Base-by-base conservation (phyloP, 805 yeast genomes). In the Barnettozyma salicaria region DNA sequence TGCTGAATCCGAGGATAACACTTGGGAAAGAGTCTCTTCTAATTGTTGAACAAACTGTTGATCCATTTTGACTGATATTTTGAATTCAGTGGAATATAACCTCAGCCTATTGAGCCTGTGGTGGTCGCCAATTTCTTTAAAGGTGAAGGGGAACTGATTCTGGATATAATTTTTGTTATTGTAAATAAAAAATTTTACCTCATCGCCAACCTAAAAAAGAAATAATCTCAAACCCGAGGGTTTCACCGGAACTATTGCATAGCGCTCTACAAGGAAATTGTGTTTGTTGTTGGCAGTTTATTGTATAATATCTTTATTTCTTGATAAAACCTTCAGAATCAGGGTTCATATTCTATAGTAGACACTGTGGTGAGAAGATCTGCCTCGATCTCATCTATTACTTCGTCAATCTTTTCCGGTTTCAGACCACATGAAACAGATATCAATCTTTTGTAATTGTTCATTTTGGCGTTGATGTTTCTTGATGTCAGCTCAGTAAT, bases 1-100 rank as follows among this genome's bases (percentile, higher is more conserved):
- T 42, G 72, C 73, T 28, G 85, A 77, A 56, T 81, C 84, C n/a
- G 97, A 95, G 43, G 79, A 77, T 51, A 84, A 73, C 33, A 86
- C 82, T 58, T 79, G 81, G 53, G 71, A 71, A 59, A 92, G 74
- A 40, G 95, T 81, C 52, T 74, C 81, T 65, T 85, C 95, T 59
- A 89, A 71, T 32, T 78, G 73, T 45, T 76, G 59, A 49, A 82
- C 66, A 59, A 74, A 84, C 53, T 79, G 79, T 50, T 72, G 72
- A 64, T 82, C 90, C 52, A 50, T 49, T 19, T 25, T 33, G 27
- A 20, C 17, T 9, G 11, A 9, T 9, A 22, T 22, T 22, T 9
- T 22, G 11, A 9, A 9, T 12, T 22, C 25, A 12, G 25, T 12
- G 25, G 25, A n/a, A n/a, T n/a, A n/a, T n/a, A n/a, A n/a, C n/a